Conservation (phyloP, 1,139 yeast species). For the Geotrichum bryndzae region DNA sequence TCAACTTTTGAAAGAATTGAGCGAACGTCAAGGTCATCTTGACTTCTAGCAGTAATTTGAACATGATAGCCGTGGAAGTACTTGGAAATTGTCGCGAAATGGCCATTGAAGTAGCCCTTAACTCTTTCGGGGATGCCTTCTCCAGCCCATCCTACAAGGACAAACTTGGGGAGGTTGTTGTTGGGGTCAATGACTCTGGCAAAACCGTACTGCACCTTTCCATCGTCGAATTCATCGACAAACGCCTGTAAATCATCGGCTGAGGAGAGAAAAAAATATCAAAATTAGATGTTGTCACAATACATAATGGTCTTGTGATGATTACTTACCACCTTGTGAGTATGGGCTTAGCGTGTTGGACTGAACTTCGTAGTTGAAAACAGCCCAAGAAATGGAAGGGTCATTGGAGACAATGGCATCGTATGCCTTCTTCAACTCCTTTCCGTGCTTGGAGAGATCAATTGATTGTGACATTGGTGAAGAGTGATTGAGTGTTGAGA, state of each 20-base stretch:
- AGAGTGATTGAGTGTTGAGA: background rate
- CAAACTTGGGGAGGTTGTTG: constrained; percentile 75
- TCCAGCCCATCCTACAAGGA: constrained; percentile 78
- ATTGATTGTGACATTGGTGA: constrained; percentile 31
- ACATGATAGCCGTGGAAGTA: constrained; percentile 72
- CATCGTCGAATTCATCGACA: constrained; percentile 75
- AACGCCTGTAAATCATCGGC: constrained; percentile 69
- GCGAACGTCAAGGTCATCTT: constrained; percentile 76
- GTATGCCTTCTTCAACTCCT: constrained; percentile 37
- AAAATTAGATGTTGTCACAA: background rate
- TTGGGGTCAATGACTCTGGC: constrained; percentile 86
- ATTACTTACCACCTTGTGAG: constrained; percentile 31
- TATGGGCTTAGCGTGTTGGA: constrained; percentile 34
- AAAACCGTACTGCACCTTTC: constrained; percentile 85
- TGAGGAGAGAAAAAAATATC: constrained; percentile 9
- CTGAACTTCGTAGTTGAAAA: constrained; percentile 38
- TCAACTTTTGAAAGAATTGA: constrained; percentile 72
- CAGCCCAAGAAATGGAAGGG: constrained; percentile 39
- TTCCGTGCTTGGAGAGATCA: constrained; percentile 36
- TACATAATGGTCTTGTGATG: background rate
- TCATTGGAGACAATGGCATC: constrained; percentile 40
- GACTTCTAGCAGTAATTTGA: constrained; percentile 92
- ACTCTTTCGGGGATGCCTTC: constrained; percentile 43
- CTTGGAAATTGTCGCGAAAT: constrained; percentile 38
- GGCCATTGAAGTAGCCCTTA: constrained; percentile 42